Conservation (phyloP, 2,329 filamentous ascomycete species). For the Grosmannia clavigera region DNA sequence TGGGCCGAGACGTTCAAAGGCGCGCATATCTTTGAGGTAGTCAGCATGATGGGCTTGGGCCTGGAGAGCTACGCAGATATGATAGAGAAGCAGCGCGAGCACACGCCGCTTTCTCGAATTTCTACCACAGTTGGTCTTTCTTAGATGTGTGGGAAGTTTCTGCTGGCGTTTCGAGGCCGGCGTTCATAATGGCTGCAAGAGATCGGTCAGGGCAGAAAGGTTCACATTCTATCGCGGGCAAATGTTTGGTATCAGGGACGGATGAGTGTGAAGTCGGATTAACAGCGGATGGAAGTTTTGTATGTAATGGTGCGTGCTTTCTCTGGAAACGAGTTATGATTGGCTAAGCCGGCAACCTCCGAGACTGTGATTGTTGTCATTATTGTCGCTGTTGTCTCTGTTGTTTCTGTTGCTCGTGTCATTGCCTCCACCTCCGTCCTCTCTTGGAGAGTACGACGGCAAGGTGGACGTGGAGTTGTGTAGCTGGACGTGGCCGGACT, state of each 20-base stretch:
- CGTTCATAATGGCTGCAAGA: not conserved
- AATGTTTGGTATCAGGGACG: not conserved
- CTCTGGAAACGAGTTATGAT: not conserved
- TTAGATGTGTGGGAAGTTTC: not conserved
- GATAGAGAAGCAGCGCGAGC: constrained; percentile 40
- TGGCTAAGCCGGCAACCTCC: not conserved
- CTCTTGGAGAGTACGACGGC: not conserved
- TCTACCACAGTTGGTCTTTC: constrained; percentile 3
- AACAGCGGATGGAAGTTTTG: not conserved
- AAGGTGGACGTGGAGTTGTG: not conserved
- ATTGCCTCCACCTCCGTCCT: not conserved
- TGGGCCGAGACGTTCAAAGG: constrained; percentile 53
- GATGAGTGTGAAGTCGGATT: not conserved
- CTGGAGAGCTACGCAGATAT: constrained; percentile 45
- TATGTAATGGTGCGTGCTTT: not conserved
- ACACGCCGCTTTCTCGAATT: constrained; percentile 28
- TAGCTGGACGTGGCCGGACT: not conserved
- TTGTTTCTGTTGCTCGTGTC: not conserved
- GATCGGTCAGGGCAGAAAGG: not conserved
- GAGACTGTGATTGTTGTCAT: not conserved
- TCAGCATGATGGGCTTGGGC: constrained; percentile 44
- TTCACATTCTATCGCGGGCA: not conserved
- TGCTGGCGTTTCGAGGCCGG: not conserved
- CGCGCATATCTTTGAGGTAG: constrained; percentile 47
- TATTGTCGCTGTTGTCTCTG: not conserved